Evolutionary conservation across 2,329 filamentous ascomycete genomes (phyloP), one percentile per base, ranked within the genome.

Genomic region (Septoria petroselini): DNA sequence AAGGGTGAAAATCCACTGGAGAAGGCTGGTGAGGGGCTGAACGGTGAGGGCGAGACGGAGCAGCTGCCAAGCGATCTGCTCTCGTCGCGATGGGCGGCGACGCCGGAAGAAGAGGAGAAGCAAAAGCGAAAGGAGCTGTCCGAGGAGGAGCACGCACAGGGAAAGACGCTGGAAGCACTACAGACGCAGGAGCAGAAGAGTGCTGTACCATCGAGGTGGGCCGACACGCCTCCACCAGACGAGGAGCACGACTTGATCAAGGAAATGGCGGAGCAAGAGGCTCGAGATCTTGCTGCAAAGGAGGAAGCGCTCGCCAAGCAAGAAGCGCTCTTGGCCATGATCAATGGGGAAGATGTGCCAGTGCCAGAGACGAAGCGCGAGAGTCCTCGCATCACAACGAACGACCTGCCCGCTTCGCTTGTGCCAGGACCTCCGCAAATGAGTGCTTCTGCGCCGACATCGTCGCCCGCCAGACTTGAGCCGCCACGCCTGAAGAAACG

Each of bases 401-500:
- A 25, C 9, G 34, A 30, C 3, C n/a, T 41, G 29, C 37, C 45
- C 18, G 30, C 29, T 6, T 41, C 45, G 43, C 38, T 41, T 19
- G 21, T 46, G 21, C 43, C 43, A 30, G 43, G 43, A n/a, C 43
- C 43, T 7, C 33, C 21, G 23, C 34, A 38, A 25, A 30, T 35
- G 29, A 44, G 41, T 21, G 41, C 31, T 7, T 34, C 43, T 8
- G 33, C 33, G 34, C 25, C 18, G 44, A 35, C 45, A 38, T 25
- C 41, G 31, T 44, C 49, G n/a, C 41, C 56, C 18, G 42, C 53
- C 18, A 58, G 50, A 21, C 48, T 65, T 11, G 60, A 58, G 31
- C 58, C 63, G 15, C 70, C 70, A n/a, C 69, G 70, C 30, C 58
- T 64, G 33, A 72, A 69, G 52, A 76, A 73, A 61, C 70, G 70